Conservation (phyloP, 139 green algal genomes). For the Desmodesmus armatus region DNA sequence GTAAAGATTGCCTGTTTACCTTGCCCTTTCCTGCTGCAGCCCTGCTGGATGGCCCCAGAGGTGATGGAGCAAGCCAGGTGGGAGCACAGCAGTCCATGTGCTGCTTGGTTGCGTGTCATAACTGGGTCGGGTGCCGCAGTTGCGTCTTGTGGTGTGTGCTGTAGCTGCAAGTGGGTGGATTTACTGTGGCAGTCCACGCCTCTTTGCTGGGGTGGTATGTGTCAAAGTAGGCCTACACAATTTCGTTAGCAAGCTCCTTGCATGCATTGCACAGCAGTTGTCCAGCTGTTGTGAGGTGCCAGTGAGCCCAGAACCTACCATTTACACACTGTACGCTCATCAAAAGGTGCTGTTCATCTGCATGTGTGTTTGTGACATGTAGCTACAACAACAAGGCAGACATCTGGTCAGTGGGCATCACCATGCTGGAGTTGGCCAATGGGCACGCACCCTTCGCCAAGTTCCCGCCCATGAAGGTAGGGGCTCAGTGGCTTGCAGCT, state of each 20-base stretch:
- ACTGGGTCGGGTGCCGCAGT: background rate
- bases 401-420: constrained; percentile 99
- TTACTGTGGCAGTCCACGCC: too few relatives aligned
- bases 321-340: background rate
- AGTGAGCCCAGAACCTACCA: background rate
- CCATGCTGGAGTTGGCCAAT: constrained; percentile 95
- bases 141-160: too few relatives aligned
- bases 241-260: background rate
- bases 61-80: constrained; percentile 95
- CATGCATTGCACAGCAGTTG: background rate
- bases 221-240: background rate
- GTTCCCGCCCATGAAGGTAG: constrained; percentile 98
- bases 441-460: constrained; percentile 99
- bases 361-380: background rate
- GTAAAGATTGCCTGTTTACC: background rate
- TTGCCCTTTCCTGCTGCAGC: constrained; percentile 85
- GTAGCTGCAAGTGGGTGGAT: too few relatives aligned
- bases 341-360: background rate
- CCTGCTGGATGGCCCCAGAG: constrained; percentile 99
- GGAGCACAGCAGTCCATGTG: background rate
- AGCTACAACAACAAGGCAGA: constrained; percentile 88
- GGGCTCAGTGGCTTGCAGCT: constrained; percentile 66
- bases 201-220: background rate
- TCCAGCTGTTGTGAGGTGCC: background rate
- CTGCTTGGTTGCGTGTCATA: background rate